Evolutionary conservation across 345 rosid genomes (phyloP).

Genomic region (Acer yangbiense): DNA sequence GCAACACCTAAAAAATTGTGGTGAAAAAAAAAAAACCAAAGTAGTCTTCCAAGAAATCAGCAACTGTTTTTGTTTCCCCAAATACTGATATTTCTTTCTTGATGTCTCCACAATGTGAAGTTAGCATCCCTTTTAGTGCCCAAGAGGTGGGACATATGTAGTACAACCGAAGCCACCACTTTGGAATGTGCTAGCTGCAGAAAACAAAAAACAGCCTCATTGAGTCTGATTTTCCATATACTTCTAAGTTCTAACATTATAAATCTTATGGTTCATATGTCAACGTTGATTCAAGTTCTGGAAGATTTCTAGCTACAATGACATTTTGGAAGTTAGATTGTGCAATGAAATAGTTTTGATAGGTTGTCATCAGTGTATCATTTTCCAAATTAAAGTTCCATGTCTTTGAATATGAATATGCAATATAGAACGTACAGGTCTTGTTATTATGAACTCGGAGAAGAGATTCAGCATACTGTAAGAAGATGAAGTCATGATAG

Average conservation of each 20-base stretch:
- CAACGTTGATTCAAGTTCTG: too few relatives aligned
- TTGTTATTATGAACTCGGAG: constrained; percentile 35
- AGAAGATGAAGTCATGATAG: constrained; percentile 30
- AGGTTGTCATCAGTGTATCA: too few relatives aligned
- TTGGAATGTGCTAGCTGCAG: constrained; percentile 36
- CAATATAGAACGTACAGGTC: constrained; percentile 18
- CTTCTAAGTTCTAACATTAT: too few relatives aligned
- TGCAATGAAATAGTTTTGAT: too few relatives aligned
- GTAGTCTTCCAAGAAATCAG: constrained; percentile 22
- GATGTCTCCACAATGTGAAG: constrained; percentile 25
- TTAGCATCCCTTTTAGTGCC: constrained; percentile 35
- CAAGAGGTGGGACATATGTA: constrained; percentile 37
- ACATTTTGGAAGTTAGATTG: too few relatives aligned
- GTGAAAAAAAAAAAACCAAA: constrained; percentile 35
- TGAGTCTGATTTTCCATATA: background rate
- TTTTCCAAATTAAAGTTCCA: too few relatives aligned
- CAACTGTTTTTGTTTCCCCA: constrained; percentile 12
- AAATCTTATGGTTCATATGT: too few relatives aligned
- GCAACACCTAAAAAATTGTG: constrained; percentile 22
- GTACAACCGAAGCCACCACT: constrained; percentile 40
- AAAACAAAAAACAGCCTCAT: background rate
- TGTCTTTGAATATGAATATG: too few relatives aligned
- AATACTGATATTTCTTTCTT: constrained; percentile 1
- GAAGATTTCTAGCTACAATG: too few relatives aligned
- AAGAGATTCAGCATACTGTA: constrained; percentile 32